These are phyloP conservation scores for Penicillium argentinense DNA, from an alignment of 495 filamentous ascomycete genomes.

Conservation along the genomic window DNA sequence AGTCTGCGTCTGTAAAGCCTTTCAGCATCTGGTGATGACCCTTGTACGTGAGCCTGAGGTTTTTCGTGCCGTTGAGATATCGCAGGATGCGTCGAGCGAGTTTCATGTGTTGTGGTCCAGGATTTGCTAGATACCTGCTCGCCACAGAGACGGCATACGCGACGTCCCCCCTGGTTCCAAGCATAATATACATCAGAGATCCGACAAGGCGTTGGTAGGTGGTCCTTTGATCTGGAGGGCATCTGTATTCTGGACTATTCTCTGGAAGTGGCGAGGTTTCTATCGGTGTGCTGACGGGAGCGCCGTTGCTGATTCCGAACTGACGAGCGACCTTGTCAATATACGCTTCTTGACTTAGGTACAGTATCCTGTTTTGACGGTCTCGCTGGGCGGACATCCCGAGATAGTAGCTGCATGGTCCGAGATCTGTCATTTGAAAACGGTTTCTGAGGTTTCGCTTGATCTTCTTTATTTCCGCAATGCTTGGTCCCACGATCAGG, in stretches of 20 bases:
- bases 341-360: background rate
- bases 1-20: slow-evolving; percentile 26
- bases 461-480: slow-evolving; percentile 21
- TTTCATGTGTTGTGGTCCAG: slow-evolving; percentile 17
- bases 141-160: slow-evolving; percentile 16
- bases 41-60: slow-evolving; percentile 18
- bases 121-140: slow-evolving; percentile 22
- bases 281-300: slow-evolving; percentile 11
- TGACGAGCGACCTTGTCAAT: background rate
- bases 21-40: slow-evolving; percentile 14
- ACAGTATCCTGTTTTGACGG: slow-evolving; percentile 14
- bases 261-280: slow-evolving; percentile 10
- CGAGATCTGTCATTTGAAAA: slow-evolving; percentile 24
- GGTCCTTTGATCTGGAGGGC: slow-evolving; percentile 3
- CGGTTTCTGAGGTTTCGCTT: slow-evolving; percentile 22
- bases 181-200: slow-evolving; percentile 24
- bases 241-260: slow-evolving; percentile 6
- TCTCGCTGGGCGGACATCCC: slow-evolving; percentile 28
- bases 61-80: slow-evolving; percentile 25
- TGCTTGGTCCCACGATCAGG: slow-evolving; percentile 22
- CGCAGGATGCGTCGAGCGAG: slow-evolving; percentile 16
- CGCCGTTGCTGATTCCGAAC: background rate
- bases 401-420: slow-evolving; percentile 31
- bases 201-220: slow-evolving; percentile 20
- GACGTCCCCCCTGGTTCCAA: slow-evolving; percentile 22